Base-by-base conservation (phyloP, 345 rosid genomes). In the Hypericum androsaemum region DNA sequence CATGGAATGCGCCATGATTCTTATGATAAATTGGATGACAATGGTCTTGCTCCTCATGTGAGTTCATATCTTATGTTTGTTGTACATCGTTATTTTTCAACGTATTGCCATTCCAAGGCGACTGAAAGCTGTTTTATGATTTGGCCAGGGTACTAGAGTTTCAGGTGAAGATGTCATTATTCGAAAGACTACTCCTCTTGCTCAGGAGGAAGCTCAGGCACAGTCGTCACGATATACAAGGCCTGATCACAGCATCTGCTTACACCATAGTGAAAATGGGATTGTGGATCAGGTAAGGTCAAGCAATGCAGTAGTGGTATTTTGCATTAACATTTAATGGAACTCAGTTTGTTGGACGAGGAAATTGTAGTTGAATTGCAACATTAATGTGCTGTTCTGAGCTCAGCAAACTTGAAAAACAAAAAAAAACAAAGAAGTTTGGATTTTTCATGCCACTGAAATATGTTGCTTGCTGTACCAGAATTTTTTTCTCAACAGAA, bases 1-100 rank as follows among this genome's bases (percentile, higher is more conserved):
- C 76, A 90, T 95, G 98, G 96, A 59, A 87, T 88, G 98, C 83
- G 89, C 47, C 96, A 90, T 80, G 98, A 96, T 57, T 90, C 98
- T 38, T 90, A 90, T 54, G 96, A 90, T 52, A 90, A 90, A 63
- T 64, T 90, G 74, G 98, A 90, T 44, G 96, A 90, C 63, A 96
- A 90, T 80, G 98, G 98, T 68, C 95, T 90, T 62, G 98, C 92
- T 22, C 98, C 95, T 75, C 98, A 96, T 50, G 95, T 87, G 70
- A 78, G 92, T 62, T 28, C 13, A 56, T 56, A 39, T 10, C 37
- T 13, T 22, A 15, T 41, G 43, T 43, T 59, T 8, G 22, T 41
- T n/a, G 46, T 7, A 14, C 2, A 1, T 39, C 5, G 36, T 7
- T 39, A 4, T 7, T 22, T 36, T 52, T 5, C 52, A 36, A 40